Evolutionary conservation across 371 early-diverging fungal genomes (phyloP), one percentile per base, ranked within the genome.

Genomic region (Parasitella parasitica): DNA sequence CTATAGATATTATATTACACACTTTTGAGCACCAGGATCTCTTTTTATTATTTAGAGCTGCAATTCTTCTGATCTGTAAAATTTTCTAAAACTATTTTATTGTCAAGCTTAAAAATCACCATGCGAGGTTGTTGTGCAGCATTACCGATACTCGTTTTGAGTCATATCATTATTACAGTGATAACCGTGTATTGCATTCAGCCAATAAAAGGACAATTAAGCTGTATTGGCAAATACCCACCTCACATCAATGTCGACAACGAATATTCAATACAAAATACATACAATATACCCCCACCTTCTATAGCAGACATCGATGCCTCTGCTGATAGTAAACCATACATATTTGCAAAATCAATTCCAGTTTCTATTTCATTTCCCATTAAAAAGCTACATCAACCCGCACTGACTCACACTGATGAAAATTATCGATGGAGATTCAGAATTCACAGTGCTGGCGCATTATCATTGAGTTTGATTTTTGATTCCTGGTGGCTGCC

Each of bases 381-480:
- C 13, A 15, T 11, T n/a, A 12, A 49, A 28, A 26, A 28, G n/a
- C 28, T n/a, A 13, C 27, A 1, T 13, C 49, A 24, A 26, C 22
- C n/a, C 7, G 4, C 7, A 20, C 8, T 43, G 28, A 61, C 38
- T 6, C 18, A 37, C 20, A 2, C 32, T 9, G 15, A 48, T 12
- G 61, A 51, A 9, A 57, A 38, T 36, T 46, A 52, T 52, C 71
- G 66, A 7, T 78, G 79, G 79, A 71, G 63, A 28, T 64, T 75
- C 16, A 72, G 73, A 54, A 66, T 82, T 28, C 54, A 56, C 9
- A 78, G 78, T 24, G 41, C 59, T 18, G 76, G 69, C 0, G 83
- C 83, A 5, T 49, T 77, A 0, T 82, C 80, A 6, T 49, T 82
- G 35, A 82, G 77, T 43, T 30, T 82, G 51, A 75, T 80, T 37